Conservation (phyloP, 1,139 yeast species). For the Taphrina sp. region DNA sequence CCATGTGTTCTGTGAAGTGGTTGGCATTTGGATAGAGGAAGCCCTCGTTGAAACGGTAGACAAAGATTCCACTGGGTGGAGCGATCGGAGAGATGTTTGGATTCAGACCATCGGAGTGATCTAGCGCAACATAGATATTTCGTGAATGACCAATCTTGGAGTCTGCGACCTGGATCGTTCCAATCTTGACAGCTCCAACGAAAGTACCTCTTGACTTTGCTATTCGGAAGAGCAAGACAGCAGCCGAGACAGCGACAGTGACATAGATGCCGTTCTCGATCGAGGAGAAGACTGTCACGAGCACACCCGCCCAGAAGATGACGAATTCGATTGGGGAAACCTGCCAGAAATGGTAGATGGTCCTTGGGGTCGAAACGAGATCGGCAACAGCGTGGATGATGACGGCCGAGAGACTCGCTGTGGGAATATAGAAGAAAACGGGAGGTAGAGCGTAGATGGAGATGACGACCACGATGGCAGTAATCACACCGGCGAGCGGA, state of each 20-base stretch:
- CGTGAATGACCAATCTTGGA: slow-evolving; percentile 28
- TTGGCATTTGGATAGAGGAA: slow-evolving; percentile 81
- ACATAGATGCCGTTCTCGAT: slow-evolving; percentile 90
- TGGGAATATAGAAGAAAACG: slow-evolving; percentile 86
- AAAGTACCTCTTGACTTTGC: slow-evolving; percentile 81
- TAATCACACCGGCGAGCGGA: slow-evolving; percentile 87
- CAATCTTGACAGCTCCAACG: slow-evolving; percentile 70
- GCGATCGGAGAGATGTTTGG: slow-evolving; percentile 56
- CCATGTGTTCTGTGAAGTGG: slow-evolving; percentile 64
- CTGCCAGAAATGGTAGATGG: slow-evolving; percentile 72
- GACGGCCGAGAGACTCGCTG: slow-evolving; percentile 79
- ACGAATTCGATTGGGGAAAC: slow-evolving; percentile 73
- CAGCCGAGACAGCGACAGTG: slow-evolving; percentile 81
- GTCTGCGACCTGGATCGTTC: slow-evolving; percentile 47
- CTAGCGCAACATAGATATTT: slow-evolving; percentile 56
- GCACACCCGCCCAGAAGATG: slow-evolving; percentile 71
- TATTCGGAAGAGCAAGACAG: slow-evolving; percentile 66
- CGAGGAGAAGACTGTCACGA: slow-evolving; percentile 74
- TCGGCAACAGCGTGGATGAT: slow-evolving; percentile 96
- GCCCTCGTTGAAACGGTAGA: slow-evolving; percentile 77
- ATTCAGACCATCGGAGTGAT: slow-evolving; percentile 50
- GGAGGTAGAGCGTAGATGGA: slow-evolving; percentile 81
- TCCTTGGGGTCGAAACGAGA: slow-evolving; percentile 68
- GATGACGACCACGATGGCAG: slow-evolving; percentile 82
- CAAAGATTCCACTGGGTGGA: slow-evolving; percentile 89